Evolutionary conservation across 2,329 filamentous ascomycete species (phyloP).

Genomic region (Neonectria sp.): DNA sequence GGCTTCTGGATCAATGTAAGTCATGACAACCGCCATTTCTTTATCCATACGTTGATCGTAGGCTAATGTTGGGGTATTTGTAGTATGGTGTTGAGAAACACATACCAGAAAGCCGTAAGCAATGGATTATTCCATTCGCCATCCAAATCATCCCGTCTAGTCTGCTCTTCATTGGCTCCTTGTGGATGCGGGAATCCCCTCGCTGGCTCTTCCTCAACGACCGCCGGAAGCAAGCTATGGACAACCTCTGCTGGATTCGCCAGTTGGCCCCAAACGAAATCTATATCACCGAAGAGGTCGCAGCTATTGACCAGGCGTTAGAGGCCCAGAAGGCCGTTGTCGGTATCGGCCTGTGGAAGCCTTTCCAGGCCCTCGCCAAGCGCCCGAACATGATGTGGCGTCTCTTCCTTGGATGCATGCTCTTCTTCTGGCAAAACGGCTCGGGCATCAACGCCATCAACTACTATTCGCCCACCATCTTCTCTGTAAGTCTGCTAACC

Average conservation of each 20-base stretch:
- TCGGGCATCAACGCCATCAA: conserved; percentile 59
- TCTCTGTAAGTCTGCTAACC: conserved; percentile 26
- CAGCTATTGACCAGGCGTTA: conserved; percentile 38
- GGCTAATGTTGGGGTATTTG: neutral
- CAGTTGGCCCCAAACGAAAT: conserved; percentile 62
- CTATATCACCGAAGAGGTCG: conserved; percentile 51
- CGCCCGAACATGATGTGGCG: conserved; percentile 68
- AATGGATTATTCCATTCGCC: conserved; percentile 67
- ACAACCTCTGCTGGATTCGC: conserved; percentile 70
- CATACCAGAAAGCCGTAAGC: conserved; percentile 35
- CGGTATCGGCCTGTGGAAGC: conserved; percentile 59
- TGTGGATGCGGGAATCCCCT: conserved; percentile 69
- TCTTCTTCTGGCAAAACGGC: conserved; percentile 79
- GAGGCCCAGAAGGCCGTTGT: conserved; percentile 75
- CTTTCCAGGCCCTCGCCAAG: conserved; percentile 37
- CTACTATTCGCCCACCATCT: conserved; percentile 44
- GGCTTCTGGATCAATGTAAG: conserved; percentile 65
- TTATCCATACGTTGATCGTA: neutral
- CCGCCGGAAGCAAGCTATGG: conserved; percentile 64
- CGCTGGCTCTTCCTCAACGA: conserved; percentile 72
- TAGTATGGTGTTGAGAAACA: conserved; percentile 42
- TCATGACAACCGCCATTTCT: conserved; percentile 1
- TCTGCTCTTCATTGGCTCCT: conserved; percentile 62
- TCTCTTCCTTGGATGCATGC: conserved; percentile 73
- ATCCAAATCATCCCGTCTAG: conserved; percentile 70